Evolutionary conservation across 1,284 basidiomycete genomes (phyloP), one percentile per base, ranked within the genome.

Genomic region (Rhodotorula sp.): DNA sequence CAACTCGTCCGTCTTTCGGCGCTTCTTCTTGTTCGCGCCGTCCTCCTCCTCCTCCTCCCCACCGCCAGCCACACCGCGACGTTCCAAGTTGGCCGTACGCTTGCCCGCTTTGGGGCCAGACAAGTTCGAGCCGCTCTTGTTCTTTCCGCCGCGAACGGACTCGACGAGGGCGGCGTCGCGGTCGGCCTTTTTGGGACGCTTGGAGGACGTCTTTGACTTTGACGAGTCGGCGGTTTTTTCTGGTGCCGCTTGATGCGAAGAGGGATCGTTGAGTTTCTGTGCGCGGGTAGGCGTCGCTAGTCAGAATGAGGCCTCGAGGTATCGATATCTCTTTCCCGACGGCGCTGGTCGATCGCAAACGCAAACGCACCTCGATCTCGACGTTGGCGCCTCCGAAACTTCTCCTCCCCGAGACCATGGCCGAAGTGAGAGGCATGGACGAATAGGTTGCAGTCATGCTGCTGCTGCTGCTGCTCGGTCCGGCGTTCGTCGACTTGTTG

Each of bases 341-440:
- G 14, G 23, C 21, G 15, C 57, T 43, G 15, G 21, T 10, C 15
- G 8, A 26, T 14, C 43, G 50, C 15, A 19, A 47, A 12, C 5
- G 47, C 21, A 14, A 26, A 49, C 68, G 38, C 28, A 72, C 73
- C 55, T 75, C 74, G 28, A 75, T 75, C 43, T 75, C 74, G 26
- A 69, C 38, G 54, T 75, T 73, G 4, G 74, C 74, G 10, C 74
- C 74, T 5, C 69, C 69, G 18, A 71, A 75, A 23, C 60, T 64
- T 8, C 71, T 49, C 10, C 74, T 59, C 4, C 74, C 74, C 23
- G 70, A 70, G 63, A 75, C 63, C 19, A 63, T 57, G 4, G 62
- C 62, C 6, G 74, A 69, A 1, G 74, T 73, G 26, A 73, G 62
- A 26, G 74, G 74, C 74, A 75, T 75, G 19, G 71, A 73, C 14